Evolutionary conservation across 2,329 filamentous ascomycete genomes (phyloP).

Genomic region (Alternaria sp.): DNA sequence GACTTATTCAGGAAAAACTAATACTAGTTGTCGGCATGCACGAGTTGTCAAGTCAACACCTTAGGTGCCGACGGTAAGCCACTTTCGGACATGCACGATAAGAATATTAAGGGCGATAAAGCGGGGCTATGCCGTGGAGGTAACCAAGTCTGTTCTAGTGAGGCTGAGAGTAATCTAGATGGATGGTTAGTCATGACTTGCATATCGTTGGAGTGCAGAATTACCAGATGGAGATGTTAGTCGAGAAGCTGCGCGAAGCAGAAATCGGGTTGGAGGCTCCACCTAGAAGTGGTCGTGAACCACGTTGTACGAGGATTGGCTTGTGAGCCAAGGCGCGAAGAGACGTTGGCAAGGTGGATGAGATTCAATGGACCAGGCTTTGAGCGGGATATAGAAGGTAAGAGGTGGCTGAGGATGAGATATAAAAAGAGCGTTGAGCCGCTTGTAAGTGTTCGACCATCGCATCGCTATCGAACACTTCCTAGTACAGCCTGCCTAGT

Average conservation of each 20-base stretch:
- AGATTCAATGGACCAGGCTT: conserved; percentile 5
- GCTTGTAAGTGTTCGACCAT: conserved; percentile 22
- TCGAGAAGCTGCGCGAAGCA: conserved; percentile 9
- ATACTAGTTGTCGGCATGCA: neutral
- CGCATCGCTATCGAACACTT: conserved; percentile 23
- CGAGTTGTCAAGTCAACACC: conserved; percentile 5
- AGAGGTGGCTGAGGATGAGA: conserved; percentile 9
- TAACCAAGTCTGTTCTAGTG: neutral
- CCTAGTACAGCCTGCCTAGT: neutral
- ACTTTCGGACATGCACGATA: conserved; percentile 5
- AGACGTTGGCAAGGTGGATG: conserved; percentile 1
- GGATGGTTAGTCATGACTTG: conserved; percentile 28
- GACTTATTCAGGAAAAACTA: conserved; percentile 20
- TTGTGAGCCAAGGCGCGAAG: conserved; percentile 8
- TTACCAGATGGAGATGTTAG: neutral
- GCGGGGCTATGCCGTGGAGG: neutral
- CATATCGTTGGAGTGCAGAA: conserved; percentile 10
- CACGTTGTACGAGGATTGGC: conserved; percentile 6
- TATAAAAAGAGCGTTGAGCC: conserved; percentile 38
- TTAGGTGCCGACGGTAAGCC: neutral
- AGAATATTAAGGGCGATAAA: neutral
- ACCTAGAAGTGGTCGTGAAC: conserved; percentile 7
- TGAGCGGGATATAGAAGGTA: neutral
- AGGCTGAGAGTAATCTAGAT: neutral
- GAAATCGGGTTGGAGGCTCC: conserved; percentile 12